Evolutionary conservation across 2,329 filamentous ascomycete genomes (phyloP).

Genomic region (Dactylellina cionopaga): DNA sequence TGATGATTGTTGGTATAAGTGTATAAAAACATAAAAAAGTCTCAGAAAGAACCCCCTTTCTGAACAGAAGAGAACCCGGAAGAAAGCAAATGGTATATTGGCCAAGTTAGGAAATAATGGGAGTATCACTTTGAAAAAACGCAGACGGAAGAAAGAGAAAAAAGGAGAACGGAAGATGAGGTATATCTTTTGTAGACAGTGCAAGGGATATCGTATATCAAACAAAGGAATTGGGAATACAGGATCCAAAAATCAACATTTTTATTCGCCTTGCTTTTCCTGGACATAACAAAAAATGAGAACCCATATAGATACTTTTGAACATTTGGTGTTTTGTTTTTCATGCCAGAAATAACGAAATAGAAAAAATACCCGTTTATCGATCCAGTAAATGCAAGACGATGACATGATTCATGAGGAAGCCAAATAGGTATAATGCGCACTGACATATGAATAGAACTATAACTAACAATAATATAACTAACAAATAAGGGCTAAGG

Average conservation of each 20-base stretch:
- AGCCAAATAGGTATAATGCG: conserved; percentile 54
- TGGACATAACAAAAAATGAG: conserved; percentile 42
- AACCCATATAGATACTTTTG: conserved; percentile 42
- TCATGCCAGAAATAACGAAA: conserved; percentile 42
- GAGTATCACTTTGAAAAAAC: conserved; percentile 45
- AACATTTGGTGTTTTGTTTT: conserved; percentile 49
- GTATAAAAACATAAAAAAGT: conserved; percentile 21
- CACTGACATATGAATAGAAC: conserved; percentile 51
- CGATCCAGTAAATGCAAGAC: conserved; percentile 53
- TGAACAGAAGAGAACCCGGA: neutral
- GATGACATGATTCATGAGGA: conserved; percentile 52
- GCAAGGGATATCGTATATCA: conserved; percentile 49
- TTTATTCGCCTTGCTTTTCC: conserved; percentile 53
- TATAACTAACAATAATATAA: conserved; percentile 42
- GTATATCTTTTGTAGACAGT: conserved; percentile 45
- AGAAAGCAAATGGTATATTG: conserved; percentile 26
- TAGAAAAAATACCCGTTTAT: conserved; percentile 49
- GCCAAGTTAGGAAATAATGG: conserved; percentile 18
- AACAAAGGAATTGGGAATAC: conserved; percentile 30
- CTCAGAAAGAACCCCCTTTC: conserved; percentile 8
- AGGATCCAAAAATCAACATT: conserved; percentile 50
- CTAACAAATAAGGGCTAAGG: conserved; percentile 35
- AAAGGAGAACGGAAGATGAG: conserved; percentile 20
- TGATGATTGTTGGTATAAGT: conserved; percentile 47
- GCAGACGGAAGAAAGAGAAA: conserved; percentile 13